Percentiles rank a stretch among this genome's conserved stretches.
Evolutionary conservation across 163 green algal species (phyloP).

Genomic region (Volvox carteri): DNA sequence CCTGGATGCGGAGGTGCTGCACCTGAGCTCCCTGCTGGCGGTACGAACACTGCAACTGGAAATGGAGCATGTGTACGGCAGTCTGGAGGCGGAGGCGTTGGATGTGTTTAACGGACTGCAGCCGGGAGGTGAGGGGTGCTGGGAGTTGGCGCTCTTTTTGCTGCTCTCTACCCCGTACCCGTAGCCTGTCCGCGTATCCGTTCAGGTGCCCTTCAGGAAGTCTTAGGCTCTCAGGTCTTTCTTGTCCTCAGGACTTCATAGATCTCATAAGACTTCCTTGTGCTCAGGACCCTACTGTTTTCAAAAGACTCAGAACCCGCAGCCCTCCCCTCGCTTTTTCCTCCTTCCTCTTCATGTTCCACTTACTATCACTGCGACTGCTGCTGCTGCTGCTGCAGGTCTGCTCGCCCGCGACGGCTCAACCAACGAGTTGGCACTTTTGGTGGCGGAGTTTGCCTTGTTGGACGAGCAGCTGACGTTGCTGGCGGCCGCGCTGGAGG

Average conservation of each 20-base stretch:
- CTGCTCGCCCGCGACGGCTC: conserved; percentile 65
- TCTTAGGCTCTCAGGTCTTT: too few relatives aligned
- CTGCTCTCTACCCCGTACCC: too few relatives aligned
- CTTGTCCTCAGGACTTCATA: too few relatives aligned
- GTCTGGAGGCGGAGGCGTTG: conserved; percentile 91
- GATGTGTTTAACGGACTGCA: conserved; percentile 72
- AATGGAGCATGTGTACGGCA: conserved; percentile 90
- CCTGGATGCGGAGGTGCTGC: conserved; percentile 74
- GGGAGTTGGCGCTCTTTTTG: neutral
- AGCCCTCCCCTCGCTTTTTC: too few relatives aligned
- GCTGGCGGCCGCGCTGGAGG: conserved; percentile 57
- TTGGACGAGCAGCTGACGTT: conserved; percentile 83
- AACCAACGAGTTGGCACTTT: conserved; percentile 88
- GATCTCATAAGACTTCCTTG: too few relatives aligned
- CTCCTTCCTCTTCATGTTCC: too few relatives aligned
- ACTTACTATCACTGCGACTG: too few relatives aligned
- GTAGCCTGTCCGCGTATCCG: too few relatives aligned
- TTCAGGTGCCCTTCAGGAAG: too few relatives aligned
- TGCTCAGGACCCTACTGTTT: too few relatives aligned
- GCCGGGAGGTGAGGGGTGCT: conserved; percentile 20
- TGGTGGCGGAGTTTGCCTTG: conserved; percentile 91
- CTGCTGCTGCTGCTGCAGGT: too few relatives aligned
- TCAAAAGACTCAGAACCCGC: too few relatives aligned
- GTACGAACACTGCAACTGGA: conserved; percentile 88
- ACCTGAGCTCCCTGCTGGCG: conserved; percentile 37